phyloP scores from a whole-genome alignment of 2,329 filamentous ascomycete species.

The Penicillium vulpinum region DNA sequence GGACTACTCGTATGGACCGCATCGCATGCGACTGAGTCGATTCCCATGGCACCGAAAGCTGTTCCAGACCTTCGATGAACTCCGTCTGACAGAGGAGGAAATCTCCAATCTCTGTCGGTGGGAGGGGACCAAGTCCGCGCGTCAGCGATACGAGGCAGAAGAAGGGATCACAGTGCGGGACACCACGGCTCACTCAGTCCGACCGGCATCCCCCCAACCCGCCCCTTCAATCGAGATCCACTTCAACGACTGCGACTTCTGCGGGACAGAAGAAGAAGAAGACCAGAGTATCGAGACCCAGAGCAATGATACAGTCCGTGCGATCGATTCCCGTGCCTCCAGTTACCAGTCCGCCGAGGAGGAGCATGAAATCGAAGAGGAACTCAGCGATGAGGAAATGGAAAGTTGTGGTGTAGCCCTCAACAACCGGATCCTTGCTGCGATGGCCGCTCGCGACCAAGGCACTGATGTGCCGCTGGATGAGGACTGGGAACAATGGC shows the following conservation, averaged over 20 bases:
- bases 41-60: conserved; percentile 62
- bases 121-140: conserved; percentile 52
- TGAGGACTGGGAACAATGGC: conserved; percentile 57
- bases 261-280: conserved; percentile 28
- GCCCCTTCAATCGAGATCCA: conserved; percentile 36
- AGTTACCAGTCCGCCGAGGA: conserved; percentile 28
- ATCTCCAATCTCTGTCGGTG: conserved; percentile 64
- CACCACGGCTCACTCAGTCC: conserved; percentile 61
- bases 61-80: conserved; percentile 61
- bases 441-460: conserved; percentile 54
- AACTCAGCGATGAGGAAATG: conserved; percentile 48
- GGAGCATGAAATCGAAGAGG: conserved; percentile 39
- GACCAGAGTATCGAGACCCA: conserved; percentile 25
- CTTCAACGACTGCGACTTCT: conserved; percentile 29
- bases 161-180: conserved; percentile 60
- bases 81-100: conserved; percentile 59
- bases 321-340: conserved; percentile 20
- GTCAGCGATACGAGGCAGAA: conserved; percentile 52
- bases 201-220: conserved; percentile 48
- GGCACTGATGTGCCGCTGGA: conserved; percentile 48
- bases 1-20: conserved; percentile 62
- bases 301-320: conserved; percentile 26
- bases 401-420: conserved; percentile 54
- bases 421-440: conserved; percentile 55
- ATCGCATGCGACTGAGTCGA: conserved; percentile 62